A percentile compares a stretch with the other conserved stretches of the same genome.
Conservation (phyloP, 2,329 filamentous ascomycete species). For the Alternaria burnsii region DNA sequence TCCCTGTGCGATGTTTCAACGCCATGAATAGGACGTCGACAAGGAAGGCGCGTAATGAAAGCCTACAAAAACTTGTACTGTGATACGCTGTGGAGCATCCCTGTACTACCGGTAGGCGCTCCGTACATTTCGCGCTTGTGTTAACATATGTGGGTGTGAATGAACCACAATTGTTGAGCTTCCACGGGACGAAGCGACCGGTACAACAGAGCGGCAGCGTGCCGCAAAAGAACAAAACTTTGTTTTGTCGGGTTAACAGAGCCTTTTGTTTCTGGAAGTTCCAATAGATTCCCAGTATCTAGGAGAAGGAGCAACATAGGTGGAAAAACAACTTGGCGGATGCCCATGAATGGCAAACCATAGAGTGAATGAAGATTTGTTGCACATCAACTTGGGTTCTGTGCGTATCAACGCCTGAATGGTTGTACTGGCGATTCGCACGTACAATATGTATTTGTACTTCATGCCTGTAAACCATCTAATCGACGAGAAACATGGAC, state of each 20-base stretch:
- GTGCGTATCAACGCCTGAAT: neutral
- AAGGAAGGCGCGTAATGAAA: neutral
- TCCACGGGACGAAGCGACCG: constrained; percentile 1
- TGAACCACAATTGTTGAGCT: neutral
- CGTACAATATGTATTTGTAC: neutral
- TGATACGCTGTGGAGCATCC: neutral
- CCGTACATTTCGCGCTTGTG: neutral
- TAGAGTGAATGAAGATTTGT: neutral
- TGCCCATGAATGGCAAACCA: neutral
- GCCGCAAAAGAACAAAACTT: neutral
- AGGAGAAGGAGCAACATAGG: neutral
- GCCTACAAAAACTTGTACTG: neutral
- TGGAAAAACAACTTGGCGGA: no score
- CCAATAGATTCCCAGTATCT: neutral
- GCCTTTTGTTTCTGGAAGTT: neutral
- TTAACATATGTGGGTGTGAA: neutral
- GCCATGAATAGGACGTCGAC: neutral
- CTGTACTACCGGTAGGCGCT: neutral
- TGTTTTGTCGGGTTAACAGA: neutral
- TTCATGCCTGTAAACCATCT: neutral
- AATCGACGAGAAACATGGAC: no score
- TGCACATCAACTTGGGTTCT: neutral
- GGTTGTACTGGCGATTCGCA: neutral
- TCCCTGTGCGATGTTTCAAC: neutral
- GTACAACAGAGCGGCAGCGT: constrained; percentile 4